Evolutionary conservation across 2,329 filamentous ascomycete genomes (phyloP).

Genomic region (Aspergillus neoniger): DNA sequence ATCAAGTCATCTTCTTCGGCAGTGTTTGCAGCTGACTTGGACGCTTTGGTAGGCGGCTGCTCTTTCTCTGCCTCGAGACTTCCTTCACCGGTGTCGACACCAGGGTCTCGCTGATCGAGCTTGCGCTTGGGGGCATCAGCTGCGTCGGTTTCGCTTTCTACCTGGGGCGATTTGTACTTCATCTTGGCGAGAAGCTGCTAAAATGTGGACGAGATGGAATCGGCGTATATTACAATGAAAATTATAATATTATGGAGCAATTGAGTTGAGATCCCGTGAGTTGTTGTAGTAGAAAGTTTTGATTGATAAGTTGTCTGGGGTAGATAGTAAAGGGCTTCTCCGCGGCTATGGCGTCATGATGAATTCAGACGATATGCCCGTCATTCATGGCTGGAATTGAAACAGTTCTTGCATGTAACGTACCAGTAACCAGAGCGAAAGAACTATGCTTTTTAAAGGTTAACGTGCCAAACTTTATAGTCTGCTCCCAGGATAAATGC

Average conservation of each 20-base stretch:
- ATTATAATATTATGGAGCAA: background rate
- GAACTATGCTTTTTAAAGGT: background rate
- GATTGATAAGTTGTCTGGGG: background rate
- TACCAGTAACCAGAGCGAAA: background rate
- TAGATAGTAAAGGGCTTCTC: background rate
- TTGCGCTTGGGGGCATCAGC: conserved; percentile 22
- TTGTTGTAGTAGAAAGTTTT: background rate
- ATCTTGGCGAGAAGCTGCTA: conserved; percentile 9
- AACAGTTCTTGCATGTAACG: background rate
- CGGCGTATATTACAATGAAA: background rate
- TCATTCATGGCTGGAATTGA: background rate
- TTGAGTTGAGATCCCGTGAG: background rate
- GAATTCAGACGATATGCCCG: background rate
- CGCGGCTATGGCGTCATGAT: conserved; percentile 13
- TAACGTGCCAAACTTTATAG: too few species aligned
- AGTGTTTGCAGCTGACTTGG: conserved; percentile 7
- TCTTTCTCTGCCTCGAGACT: conserved; percentile 9
- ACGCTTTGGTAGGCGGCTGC: conserved; percentile 21
- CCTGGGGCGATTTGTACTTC: conserved; percentile 24
- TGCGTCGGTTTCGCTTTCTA: conserved; percentile 24
- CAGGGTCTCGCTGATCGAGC: conserved; percentile 10
- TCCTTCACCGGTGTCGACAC: background rate
- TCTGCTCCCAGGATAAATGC: too few species aligned
- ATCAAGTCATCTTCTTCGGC: conserved; percentile 9
- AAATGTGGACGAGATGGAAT: background rate